Base-by-base conservation (phyloP, 2,329 filamentous ascomycete species). In the Exophiala alcalophila region DNA sequence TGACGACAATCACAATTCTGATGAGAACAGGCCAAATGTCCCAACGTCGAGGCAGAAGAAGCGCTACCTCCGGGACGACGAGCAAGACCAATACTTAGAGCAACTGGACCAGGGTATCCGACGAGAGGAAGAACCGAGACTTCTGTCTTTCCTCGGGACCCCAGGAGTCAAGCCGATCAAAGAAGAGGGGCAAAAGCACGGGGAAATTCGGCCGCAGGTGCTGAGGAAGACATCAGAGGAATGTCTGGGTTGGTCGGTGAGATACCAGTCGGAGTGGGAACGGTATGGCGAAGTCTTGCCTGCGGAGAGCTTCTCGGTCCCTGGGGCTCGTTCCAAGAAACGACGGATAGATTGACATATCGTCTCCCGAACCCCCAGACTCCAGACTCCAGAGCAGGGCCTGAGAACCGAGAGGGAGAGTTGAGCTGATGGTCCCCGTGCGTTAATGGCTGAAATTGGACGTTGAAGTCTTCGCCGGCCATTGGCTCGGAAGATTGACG, bases 21-120 rank as follows among this genome's bases (percentile, higher is more conserved):
- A 39, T 3, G 31, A 50, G 15, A 27, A 38, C 10, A n/a, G n/a
- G n/a, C 32, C 41, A 8, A 41, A 37, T 16, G 37, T 53, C 6
- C 48, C 18, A 15, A 14, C 42, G 18, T 38, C 48, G 20, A 39
- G 20, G 21, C 30, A 31, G 15, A 24, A 42, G 23, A 33, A 36
- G 36, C 18, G 35, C 4, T 15, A 36, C 18, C 5, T 34, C 43
- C 34, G 50, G n/a, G 47, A 58, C 23, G 58, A 65, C 27, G 49
- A 52, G 2, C 66, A 73, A 57, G 67, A 71, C 23, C 51, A 57
- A 3, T 69, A 73, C 49, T 63, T 72, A 14, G 70, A 77, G 40
- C 56, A 59, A 1, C 55, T 76, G 16, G 78, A 81, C 54, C 60
- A 61, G 26, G 54, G 67, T 49, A 59, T 61, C 8, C 71, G 67